Conservation (phyloP, 2,329 filamentous ascomycete species). For the Penicillium rolfsii region DNA sequence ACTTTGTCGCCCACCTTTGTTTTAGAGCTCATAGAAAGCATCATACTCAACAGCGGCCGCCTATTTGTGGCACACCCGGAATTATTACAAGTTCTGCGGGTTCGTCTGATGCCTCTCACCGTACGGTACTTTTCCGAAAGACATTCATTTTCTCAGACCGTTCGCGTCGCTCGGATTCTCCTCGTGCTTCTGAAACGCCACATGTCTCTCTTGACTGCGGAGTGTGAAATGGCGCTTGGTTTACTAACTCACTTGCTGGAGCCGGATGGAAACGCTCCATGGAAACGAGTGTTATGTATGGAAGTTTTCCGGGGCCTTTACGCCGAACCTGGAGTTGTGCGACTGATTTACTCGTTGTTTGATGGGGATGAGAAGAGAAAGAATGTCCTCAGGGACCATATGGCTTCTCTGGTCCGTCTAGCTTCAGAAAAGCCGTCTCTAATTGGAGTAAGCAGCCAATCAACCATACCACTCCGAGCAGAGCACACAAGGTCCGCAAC, state of each 20-base stretch:
- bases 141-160: slow-evolving; percentile 77
- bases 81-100: slow-evolving; percentile 75
- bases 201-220: slow-evolving; percentile 70
- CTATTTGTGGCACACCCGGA: slow-evolving; percentile 80
- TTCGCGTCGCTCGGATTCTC: slow-evolving; percentile 80
- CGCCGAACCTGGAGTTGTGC: slow-evolving; percentile 74
- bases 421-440: slow-evolving; percentile 87
- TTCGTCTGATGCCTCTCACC: slow-evolving; percentile 79
- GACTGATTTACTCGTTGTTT: slow-evolving; percentile 79
- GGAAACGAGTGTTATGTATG: slow-evolving; percentile 90
- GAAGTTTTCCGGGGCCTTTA: slow-evolving; percentile 88
- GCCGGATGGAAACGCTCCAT: slow-evolving; percentile 73
- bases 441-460: slow-evolving; percentile 88
- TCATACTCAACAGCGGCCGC: slow-evolving; percentile 80
- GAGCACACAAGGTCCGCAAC: slow-evolving; percentile 60
- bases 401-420: slow-evolving; percentile 86
- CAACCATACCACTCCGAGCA: slow-evolving; percentile 72
- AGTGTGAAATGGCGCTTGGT: slow-evolving; percentile 81
- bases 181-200: slow-evolving; percentile 80
- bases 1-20: slow-evolving; percentile 80
- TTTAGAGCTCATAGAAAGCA: slow-evolving; percentile 87
- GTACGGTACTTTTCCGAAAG: slow-evolving; percentile 77
- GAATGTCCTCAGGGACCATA: slow-evolving; percentile 76
- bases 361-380: slow-evolving; percentile 74
- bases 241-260: slow-evolving; percentile 85